Percentiles rank a stretch among this genome's conserved stretches.
These are phyloP conservation scores for Penicillium cosmopolitanum DNA, from an alignment of 495 filamentous ascomycete genomes.

Conservation along the genomic window DNA sequence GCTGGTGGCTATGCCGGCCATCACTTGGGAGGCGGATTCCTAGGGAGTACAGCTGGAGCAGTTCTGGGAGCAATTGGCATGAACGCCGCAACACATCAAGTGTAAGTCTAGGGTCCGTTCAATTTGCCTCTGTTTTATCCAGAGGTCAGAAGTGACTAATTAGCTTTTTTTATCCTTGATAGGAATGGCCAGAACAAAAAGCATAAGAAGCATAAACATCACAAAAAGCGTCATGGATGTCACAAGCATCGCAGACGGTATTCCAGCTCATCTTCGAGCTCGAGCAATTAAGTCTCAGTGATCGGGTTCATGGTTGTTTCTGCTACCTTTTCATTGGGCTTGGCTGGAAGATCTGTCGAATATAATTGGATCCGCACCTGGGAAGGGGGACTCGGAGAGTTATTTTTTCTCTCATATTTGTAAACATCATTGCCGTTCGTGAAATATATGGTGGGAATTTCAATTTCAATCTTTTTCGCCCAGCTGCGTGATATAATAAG, in stretches of 20 bases:
- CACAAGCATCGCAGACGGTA: not conserved
- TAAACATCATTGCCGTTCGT: too few relatives aligned
- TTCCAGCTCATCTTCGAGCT: not conserved
- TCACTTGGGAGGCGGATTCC: slow-evolving; percentile 3
- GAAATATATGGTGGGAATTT: too few relatives aligned
- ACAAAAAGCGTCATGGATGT: not conserved
- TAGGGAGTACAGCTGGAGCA: slow-evolving; percentile 4
- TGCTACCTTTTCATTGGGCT: too few relatives aligned
- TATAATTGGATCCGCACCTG: too few relatives aligned
- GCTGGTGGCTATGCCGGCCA: slow-evolving; percentile 8
- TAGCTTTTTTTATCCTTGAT: not conserved
- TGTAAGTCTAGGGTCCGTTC: not conserved
- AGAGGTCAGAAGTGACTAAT: not conserved
- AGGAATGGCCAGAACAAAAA: not conserved
- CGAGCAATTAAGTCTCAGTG: not conserved
- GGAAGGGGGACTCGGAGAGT: too few relatives aligned
- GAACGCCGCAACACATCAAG: not conserved
- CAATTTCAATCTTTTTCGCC: too few relatives aligned
- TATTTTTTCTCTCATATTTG: too few relatives aligned
- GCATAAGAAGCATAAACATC: not conserved
- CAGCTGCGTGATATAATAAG: too few relatives aligned
- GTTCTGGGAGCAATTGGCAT: slow-evolving; percentile 4
- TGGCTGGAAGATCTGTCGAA: too few relatives aligned
- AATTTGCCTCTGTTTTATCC: not conserved
- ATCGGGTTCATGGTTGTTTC: too few relatives aligned